Base-by-base conservation (phyloP, 2,329 filamentous ascomycete genomes). In the Fusarium chlamydosporum region DNA sequence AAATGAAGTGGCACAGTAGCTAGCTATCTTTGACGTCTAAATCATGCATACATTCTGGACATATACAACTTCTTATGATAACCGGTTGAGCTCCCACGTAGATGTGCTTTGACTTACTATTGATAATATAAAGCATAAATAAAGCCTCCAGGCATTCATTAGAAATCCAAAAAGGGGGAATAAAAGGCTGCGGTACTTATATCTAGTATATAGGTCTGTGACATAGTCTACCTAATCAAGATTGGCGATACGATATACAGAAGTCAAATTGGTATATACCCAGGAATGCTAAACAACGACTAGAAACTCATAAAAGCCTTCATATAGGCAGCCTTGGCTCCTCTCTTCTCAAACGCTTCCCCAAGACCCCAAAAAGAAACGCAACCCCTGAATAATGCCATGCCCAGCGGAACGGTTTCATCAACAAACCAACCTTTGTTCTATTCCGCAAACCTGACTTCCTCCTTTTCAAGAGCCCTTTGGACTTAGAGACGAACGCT, bases 221-320 rank as follows among this genome's bases (percentile, higher is more conserved):
- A 6, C 6, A 27, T 35, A 6, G 9, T 11, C 9, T 23, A 23
- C 23, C 23, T 9, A 13, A n/a, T 10, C 2, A n/a, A 23, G 8
- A 1, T 6, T 7, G 23, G 6, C 6, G 20, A 3, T 20, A 18
- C 1, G 3, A 4, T 7, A 12, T 26, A 3, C 12, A 2, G 4
- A 27, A 3, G 13, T 13, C 3, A 27, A 27, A 1, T 1, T 4
- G 7, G 37, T 10, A 13, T 4, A 26, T 10, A 3, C n/a, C 7
- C 2, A 18, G 15, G 23, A 23, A 23, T 23, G 23, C 23, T 23
- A n/a, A 6, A 15, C 4, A n/a, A 18, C 13, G 13, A 37, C 16
- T 27, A 26, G 2, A 26, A 20, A 10, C 2, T 15, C 16, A 13
- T 3, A 7, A 13, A 18, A 1, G 6, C 50, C 16, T 15, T 53